These are phyloP conservation scores for Chlorella vulgaris DNA, from an alignment of 139 green algal genomes.

Conservation along the genomic window DNA sequence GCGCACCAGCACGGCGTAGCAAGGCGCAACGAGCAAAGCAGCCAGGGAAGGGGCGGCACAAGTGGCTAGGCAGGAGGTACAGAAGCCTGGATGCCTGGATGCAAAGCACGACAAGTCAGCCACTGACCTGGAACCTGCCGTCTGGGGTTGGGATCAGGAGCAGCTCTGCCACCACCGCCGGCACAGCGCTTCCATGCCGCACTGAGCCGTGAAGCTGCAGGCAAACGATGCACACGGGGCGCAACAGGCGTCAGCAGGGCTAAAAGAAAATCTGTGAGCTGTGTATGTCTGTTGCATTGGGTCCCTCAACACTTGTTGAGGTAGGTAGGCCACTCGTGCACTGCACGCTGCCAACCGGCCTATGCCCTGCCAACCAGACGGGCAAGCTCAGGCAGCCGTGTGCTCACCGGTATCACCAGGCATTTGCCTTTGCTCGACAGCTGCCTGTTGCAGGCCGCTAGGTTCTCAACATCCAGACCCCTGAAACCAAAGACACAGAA, in stretches of 20 bases:
- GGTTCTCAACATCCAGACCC: background rate
- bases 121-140: slow-evolving; percentile 8
- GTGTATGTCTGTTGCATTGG: too few species aligned
- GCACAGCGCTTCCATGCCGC: background rate
- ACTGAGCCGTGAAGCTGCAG: background rate
- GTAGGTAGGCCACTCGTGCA: too few species aligned
- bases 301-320: too few species aligned
- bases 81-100: background rate
- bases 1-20: background rate
- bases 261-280: background rate
- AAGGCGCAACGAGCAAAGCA: background rate
- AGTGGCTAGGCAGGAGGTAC: background rate
- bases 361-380: too few species aligned
- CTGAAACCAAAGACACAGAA: background rate
- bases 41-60: too few species aligned
- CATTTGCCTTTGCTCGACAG: background rate
- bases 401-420: background rate
- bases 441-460: background rate
- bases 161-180: slow-evolving; percentile 7
- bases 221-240: background rate
- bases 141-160: slow-evolving; percentile 18
- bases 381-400: background rate
- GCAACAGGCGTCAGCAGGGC: background rate
- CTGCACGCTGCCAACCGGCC: too few species aligned
- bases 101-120: background rate